Evolutionary conservation across 2,329 filamentous ascomycete genomes (phyloP), one percentile per base, ranked within the genome.

Genomic region (Verruconis gallopava): DNA sequence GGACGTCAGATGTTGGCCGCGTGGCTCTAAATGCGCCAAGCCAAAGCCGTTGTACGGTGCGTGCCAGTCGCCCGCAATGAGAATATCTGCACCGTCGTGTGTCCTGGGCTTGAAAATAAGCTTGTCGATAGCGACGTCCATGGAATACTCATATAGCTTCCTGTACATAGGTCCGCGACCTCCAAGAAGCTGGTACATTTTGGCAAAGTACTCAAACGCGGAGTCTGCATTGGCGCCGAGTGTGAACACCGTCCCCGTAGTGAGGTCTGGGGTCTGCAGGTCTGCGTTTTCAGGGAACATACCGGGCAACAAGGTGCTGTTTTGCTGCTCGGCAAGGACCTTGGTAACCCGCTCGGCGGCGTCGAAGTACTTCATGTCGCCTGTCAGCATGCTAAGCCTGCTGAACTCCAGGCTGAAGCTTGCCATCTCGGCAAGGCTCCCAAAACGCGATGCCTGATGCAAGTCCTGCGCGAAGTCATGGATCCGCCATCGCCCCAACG

Each of bases 341-440:
- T 93, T 69, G n/a, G 85, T 93, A 52, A 95, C 83, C 46, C 86
- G 79, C 38, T 85, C 83, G 46, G 94, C 71, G 13, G 85, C 86
- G 62, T 94, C 88, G 55, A 93, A 95, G 62, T 93, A 95, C 56
- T 79, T 86, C 50, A 79, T 62, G 46, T 89, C 69, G 44, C 77
- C 75, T 0, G 88, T 94, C 48, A 95, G 66, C 59, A 94, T 88
- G 5, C 86, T 83, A 35, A 95, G 69, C 13, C 85, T 75, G 1
- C 85, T 94, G 58, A 95, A 94, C 57, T 95, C 88, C 67, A 95
- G 71, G 5, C 79, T 79, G 47, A 95, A 65, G 9, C 83, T 84
- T 2, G 81, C 88, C 21, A 91, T 59, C 59, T 91, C 84, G 47
- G 71, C 75, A 51, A 81, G 21, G 6, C 28, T 13, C 20, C 25